These are phyloP conservation scores for Zhuliangozyma blackwelliae DNA, from an alignment of 1,139 yeast genomes.

Conservation along the genomic window DNA sequence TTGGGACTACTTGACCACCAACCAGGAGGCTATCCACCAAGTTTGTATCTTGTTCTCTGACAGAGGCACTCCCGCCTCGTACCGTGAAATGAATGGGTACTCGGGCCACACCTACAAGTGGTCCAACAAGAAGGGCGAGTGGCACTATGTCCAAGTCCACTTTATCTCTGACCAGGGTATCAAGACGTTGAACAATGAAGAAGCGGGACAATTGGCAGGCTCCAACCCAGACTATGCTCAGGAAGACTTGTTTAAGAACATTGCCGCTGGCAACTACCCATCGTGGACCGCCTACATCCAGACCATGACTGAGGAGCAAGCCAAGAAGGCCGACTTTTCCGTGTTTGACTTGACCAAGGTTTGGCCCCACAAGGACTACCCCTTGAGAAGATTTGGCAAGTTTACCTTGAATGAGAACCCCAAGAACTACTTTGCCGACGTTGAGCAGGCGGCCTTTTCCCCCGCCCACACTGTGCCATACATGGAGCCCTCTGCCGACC, in stretches of 20 bases:
- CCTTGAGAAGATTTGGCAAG: constrained; percentile 70
- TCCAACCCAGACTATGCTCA: constrained; percentile 63
- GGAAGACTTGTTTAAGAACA: constrained; percentile 59
- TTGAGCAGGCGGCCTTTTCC: constrained; percentile 78
- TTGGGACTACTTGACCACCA: constrained; percentile 63
- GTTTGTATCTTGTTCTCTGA: constrained; percentile 59
- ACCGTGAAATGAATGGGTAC: constrained; percentile 66
- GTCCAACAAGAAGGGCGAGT: constrained; percentile 62
- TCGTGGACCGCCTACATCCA: constrained; percentile 65
- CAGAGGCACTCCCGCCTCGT: constrained; percentile 65
- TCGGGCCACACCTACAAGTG: constrained; percentile 72
- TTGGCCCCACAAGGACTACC: constrained; percentile 78
- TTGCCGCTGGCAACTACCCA: constrained; percentile 57
- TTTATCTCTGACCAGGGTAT: constrained; percentile 58
- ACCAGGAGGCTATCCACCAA: constrained; percentile 65
- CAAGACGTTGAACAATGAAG: constrained; percentile 51
- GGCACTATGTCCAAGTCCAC: constrained; percentile 66
- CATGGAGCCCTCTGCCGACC: constrained; percentile 82
- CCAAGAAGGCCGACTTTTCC: constrained; percentile 56
- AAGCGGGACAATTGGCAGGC: constrained; percentile 56
- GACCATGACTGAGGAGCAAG: constrained; percentile 64
- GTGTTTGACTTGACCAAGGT: constrained; percentile 71
- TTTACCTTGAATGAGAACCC: constrained; percentile 69
- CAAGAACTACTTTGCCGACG: constrained; percentile 74
- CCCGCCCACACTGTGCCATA: constrained; percentile 85